Percentiles rank a stretch among this genome's conserved stretches.
Conservation (phyloP, 345 rosid species). For the Linum usitatissimum region DNA sequence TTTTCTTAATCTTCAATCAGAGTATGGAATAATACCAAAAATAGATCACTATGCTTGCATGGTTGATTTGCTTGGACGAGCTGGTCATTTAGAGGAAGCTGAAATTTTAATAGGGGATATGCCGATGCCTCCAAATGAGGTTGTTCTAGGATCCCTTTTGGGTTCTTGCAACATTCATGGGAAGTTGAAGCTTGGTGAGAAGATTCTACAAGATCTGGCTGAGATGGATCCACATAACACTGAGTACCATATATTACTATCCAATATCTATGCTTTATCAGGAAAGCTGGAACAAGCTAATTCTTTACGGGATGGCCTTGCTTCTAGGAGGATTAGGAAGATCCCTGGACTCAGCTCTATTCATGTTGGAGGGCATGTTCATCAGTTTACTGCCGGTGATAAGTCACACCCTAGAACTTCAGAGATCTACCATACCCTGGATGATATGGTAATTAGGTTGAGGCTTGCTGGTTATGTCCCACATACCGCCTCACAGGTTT, state of each 20-base stretch:
- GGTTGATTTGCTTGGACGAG: slow-evolving; percentile 81
- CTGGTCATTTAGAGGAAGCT: slow-evolving; percentile 69
- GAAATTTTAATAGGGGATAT: slow-evolving; percentile 39
- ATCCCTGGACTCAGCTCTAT: slow-evolving; percentile 73
- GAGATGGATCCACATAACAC: slow-evolving; percentile 48
- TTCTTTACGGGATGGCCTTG: slow-evolving; percentile 30
- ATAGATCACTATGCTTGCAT: slow-evolving; percentile 78
- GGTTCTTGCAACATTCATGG: slow-evolving; percentile 64
- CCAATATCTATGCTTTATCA: slow-evolving; percentile 51
- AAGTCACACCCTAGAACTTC: slow-evolving; percentile 40
- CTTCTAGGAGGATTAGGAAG: slow-evolving; percentile 41
- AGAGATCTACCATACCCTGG: slow-evolving; percentile 44
- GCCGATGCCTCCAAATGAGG: slow-evolving; percentile 71
- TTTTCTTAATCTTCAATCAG: slow-evolving; percentile 31
- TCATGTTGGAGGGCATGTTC: slow-evolving; percentile 38
- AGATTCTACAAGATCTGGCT: slow-evolving; percentile 33
- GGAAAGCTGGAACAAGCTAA: slow-evolving; percentile 34
- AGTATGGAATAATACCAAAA: slow-evolving; percentile 42
- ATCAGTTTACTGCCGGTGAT: slow-evolving; percentile 66
- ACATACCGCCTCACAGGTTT: slow-evolving; percentile 29
- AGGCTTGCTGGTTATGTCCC: slow-evolving; percentile 54
- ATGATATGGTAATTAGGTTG: slow-evolving; percentile 49
- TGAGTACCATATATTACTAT: slow-evolving; percentile 52
- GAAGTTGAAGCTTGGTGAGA: slow-evolving; percentile 47
- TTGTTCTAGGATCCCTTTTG: slow-evolving; percentile 68